Base-by-base conservation (phyloP, 202 grass and related monocot genomes). In the Musa balbisiana region DNA sequence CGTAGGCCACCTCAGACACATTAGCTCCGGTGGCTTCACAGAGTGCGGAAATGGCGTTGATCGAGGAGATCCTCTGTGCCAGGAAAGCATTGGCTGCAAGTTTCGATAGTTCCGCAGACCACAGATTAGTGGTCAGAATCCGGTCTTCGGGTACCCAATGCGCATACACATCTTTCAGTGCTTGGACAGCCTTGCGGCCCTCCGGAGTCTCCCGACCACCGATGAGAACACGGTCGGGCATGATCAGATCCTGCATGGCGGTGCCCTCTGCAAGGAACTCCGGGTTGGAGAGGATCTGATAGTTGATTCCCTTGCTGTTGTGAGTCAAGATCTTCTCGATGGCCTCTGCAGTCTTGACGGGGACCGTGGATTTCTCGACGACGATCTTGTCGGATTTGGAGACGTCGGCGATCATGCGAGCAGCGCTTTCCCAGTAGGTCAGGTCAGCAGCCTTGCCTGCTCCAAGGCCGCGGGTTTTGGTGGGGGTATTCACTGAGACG, bases 221-320 rank as follows among this genome's bases (percentile, higher is more conserved):
- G 3, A 62, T 21, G 58, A 62, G 58, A 1, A 62, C 58, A 4
- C 58, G 58, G 20, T 62, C 58, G 20, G 58, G 58, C 2, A 10
- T 62, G 58, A 62, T 10, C 58, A 62, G 58, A 20, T 62, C 58
- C 20, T 62, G 58, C 16, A 62, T 62, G 16, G 58, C 58, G 8
- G 58, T 62, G 9, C 58, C 58, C 20, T 62, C 58, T 9, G 58
- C 58, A 15, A 62, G 58, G 17, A 62, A 62, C 20, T 62, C 58
- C 20, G 58, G 58, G 58, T 62, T 62, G 58, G 58, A 62, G 58
- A 62, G 58, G 58, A 62, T 62, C 58, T 62, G 58, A 9, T 62
- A 62, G 20, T 62, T 62, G 58, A 62, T 62, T 15, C 58, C 58
- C 20, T 62, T 21, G 58, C 58, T 62, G 9, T 62, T 62, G 13